Evolutionary conservation across 1,284 basidiomycete genomes (phyloP).

Genomic region (Crepidotus sp.): DNA sequence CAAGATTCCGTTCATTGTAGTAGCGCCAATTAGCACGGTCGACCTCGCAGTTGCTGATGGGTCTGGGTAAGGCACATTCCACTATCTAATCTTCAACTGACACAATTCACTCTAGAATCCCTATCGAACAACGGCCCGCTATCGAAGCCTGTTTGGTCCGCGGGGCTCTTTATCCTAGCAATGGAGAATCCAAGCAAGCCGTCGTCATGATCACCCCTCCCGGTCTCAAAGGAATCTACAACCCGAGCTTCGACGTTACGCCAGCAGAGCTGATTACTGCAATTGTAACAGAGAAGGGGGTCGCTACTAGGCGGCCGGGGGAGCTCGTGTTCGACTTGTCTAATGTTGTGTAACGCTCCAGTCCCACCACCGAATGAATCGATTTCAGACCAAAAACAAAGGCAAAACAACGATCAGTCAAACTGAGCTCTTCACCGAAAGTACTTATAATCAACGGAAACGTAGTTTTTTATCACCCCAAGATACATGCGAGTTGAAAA

Average conservation of each 20-base stretch:
- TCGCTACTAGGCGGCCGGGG: slow-evolving; percentile 55
- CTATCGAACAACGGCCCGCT: slow-evolving; percentile 83
- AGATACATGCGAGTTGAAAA: neutral
- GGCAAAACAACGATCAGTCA: too few species aligned
- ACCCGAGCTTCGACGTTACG: slow-evolving; percentile 91
- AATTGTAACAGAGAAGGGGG: slow-evolving; percentile 87
- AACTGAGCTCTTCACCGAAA: too few species aligned
- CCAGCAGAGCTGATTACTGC: slow-evolving; percentile 76
- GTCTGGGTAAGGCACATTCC: slow-evolving; percentile 41
- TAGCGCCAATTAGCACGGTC: slow-evolving; percentile 83
- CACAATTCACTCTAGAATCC: slow-evolving; percentile 49
- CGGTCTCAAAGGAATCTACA: slow-evolving; percentile 66
- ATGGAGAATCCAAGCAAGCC: slow-evolving; percentile 44
- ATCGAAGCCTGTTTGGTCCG: slow-evolving; percentile 83
- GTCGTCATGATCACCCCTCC: slow-evolving; percentile 70
- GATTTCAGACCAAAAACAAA: too few species aligned
- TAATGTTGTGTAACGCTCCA: slow-evolving; percentile 42
- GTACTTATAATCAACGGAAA: too few species aligned
- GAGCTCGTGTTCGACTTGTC: slow-evolving; percentile 24
- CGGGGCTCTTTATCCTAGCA: slow-evolving; percentile 57
- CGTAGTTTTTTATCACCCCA: neutral
- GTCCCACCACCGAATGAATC: too few species aligned
- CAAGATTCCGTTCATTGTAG: slow-evolving; percentile 81
- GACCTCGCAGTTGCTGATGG: slow-evolving; percentile 75
- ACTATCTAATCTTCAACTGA: neutral